Conservation (phyloP, 2,329 filamentous ascomycete genomes). For the Nakataea oryzae region DNA sequence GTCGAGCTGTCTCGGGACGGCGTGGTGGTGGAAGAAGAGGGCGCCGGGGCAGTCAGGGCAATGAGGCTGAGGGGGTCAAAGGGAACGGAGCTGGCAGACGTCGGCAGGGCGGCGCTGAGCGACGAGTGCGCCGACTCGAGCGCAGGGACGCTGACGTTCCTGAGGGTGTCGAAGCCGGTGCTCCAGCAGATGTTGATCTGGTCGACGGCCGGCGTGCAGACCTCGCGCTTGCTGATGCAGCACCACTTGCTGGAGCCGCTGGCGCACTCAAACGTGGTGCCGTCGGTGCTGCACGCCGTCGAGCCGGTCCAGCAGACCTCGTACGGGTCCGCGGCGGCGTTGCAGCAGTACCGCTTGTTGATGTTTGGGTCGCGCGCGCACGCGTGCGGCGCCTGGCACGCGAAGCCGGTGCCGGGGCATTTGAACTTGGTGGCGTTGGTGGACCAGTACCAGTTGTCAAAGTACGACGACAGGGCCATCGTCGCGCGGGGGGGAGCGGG, state of each 20-base stretch:
- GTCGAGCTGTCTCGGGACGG: neutral
- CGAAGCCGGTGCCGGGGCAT: slow-evolving; percentile 7
- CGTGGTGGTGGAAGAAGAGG: neutral
- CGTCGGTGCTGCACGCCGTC: slow-evolving; percentile 7
- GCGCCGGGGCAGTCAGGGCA: slow-evolving; percentile 4
- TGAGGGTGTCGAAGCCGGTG: slow-evolving; percentile 8
- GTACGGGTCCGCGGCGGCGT: neutral
- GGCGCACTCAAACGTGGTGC: slow-evolving; percentile 10
- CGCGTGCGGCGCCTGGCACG: slow-evolving; percentile 8
- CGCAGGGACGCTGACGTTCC: slow-evolving; percentile 6
- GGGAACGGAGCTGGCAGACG: slow-evolving; percentile 6
- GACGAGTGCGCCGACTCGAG: slow-evolving; percentile 10
- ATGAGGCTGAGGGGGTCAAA: slow-evolving; percentile 7
- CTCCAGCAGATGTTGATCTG: slow-evolving; percentile 13
- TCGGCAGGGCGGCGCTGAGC: slow-evolving; percentile 7
- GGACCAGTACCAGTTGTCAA: slow-evolving; percentile 10
- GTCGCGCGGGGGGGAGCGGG: no score
- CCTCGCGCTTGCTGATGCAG: slow-evolving; percentile 7
- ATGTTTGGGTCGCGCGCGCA: slow-evolving; percentile 11
- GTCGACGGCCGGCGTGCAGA: slow-evolving; percentile 6
- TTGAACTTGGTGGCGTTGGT: slow-evolving; percentile 7
- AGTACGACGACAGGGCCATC: slow-evolving; percentile 6
- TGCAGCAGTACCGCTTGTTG: slow-evolving; percentile 10
- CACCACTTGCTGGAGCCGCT: slow-evolving; percentile 8
- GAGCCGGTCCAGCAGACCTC: slow-evolving; percentile 9